Conservation (phyloP, 2,329 filamentous ascomycete species). For the Aphanoascus verrucosus region DNA sequence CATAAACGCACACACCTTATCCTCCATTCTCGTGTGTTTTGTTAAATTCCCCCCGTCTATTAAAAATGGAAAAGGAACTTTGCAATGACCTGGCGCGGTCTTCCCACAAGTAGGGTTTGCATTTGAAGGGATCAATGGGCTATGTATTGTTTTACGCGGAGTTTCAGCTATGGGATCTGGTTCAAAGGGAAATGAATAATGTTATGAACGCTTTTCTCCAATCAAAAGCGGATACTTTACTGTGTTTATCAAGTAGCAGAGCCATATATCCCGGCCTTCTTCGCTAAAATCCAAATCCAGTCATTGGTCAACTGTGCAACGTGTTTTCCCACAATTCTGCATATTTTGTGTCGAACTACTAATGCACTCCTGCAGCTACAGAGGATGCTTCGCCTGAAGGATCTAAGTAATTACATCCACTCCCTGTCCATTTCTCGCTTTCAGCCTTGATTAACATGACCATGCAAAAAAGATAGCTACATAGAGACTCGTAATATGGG, state of each 20-base stretch:
- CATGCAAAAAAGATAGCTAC: no score
- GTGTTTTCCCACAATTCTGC: neutral
- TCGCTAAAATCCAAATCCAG: neutral
- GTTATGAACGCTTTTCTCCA: neutral
- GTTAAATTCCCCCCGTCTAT: neutral
- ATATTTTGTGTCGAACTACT: no score
- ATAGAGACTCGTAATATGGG: no score
- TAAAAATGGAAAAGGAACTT: constrained; percentile 3
- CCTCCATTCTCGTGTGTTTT: neutral
- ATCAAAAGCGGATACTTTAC: neutral
- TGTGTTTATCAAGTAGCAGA: neutral
- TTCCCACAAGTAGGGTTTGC: constrained; percentile 7
- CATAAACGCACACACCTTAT: constrained; percentile 25
- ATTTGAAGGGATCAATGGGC: neutral
- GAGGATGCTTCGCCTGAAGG: no score
- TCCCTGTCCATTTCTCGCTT: no score
- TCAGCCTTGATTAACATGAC: no score
- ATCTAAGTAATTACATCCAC: no score
- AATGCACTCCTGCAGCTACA: no score
- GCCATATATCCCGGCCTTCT: neutral
- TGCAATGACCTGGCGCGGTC: constrained; percentile 7
- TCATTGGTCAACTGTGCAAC: neutral
- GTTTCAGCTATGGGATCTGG: constrained; percentile 6
- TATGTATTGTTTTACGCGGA: constrained; percentile 8
- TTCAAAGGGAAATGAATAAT: constrained; percentile 9